Base-by-base conservation (phyloP, 768 basidiomycete genomes). In the Phallus indusiatus region DNA sequence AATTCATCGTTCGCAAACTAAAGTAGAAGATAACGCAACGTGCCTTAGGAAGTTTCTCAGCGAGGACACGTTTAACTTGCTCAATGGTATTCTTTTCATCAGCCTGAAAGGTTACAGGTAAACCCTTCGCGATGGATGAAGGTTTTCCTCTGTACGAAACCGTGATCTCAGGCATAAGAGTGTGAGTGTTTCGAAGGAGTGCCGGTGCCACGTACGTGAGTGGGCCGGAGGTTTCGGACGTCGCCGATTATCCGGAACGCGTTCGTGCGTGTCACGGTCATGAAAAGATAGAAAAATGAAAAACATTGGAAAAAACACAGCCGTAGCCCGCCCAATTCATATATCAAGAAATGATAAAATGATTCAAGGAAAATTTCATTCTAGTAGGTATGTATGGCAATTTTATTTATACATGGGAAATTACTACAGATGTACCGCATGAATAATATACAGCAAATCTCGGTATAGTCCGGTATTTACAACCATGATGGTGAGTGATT, bases 41-140 rank as follows among this genome's bases (percentile, higher is more conserved):
- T 60, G 78, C 84, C 65, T 73, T 74, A n/a, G 82, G 82, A 63
- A 74, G 78, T 60, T 77, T 78, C 52, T 73, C 69, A 9, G 81
- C 75, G 60, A 94, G 75, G 16, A 81, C 81, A 18, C 67, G 69
- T 73, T 94, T 93, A 60, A 93, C 75, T 60, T 90, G 84, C 6
- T 69, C 74, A 52, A 93, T 72, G 5, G 86, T 90, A 47, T 81
- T 76, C 28, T 76, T 72, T 18, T 76, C 70, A 10, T 67, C 62
- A n/a, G 84, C 67, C 3, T 83, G 74, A 20, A 87, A 60, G 4
- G 73, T 73, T 11, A 76, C 64, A 2, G 85, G 84, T 12, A 86
- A 74, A 3, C 75, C 75, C 47, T 73, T 75, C 16, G 83, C 77
- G 53, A 83, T 68, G 5, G 75, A 47, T 0, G 78, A 73, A 12